Evolutionary conservation across 2,329 filamentous ascomycete genomes (phyloP).

Genomic region (Ceratocystis albifundus): DNA sequence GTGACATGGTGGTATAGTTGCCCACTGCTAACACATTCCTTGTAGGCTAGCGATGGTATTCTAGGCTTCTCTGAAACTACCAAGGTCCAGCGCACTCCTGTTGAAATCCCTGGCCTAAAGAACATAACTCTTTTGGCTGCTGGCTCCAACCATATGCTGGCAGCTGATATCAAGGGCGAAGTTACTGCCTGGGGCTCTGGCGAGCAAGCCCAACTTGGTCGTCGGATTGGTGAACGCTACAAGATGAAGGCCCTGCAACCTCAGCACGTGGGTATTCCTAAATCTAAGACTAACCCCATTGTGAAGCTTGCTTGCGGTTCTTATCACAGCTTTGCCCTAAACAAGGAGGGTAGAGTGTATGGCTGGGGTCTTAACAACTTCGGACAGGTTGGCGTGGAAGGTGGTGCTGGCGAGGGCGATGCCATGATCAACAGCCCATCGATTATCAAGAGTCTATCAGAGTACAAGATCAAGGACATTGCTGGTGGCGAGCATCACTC

Average conservation of each 20-base stretch:
- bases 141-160: constrained; percentile 60
- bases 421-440: constrained; percentile 50
- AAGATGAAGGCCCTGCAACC: constrained; percentile 50
- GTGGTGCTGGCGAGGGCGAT: constrained; percentile 42
- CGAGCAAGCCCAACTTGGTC: constrained; percentile 53
- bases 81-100: constrained; percentile 40
- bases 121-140: constrained; percentile 53
- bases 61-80: constrained; percentile 50
- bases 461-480: constrained; percentile 55
- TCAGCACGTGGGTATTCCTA: constrained; percentile 44
- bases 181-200: constrained; percentile 62
- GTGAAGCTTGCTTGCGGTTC: constrained; percentile 49
- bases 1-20: background rate
- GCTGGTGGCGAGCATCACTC: constrained; percentile 60
- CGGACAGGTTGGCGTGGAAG: constrained; percentile 58
- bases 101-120: constrained; percentile 50
- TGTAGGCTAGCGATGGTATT: constrained; percentile 46
- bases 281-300: constrained; percentile 43
- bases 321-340: constrained; percentile 74
- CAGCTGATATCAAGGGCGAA: constrained; percentile 52
- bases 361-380: constrained; percentile 84
- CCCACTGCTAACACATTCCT: background rate
- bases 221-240: constrained; percentile 50
- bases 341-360: constrained; percentile 58
- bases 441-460: constrained; percentile 52